These are phyloP conservation scores for Tubosaeta brunneosetosa DNA, from an alignment of 768 basidiomycete species.

Conservation along the genomic window DNA sequence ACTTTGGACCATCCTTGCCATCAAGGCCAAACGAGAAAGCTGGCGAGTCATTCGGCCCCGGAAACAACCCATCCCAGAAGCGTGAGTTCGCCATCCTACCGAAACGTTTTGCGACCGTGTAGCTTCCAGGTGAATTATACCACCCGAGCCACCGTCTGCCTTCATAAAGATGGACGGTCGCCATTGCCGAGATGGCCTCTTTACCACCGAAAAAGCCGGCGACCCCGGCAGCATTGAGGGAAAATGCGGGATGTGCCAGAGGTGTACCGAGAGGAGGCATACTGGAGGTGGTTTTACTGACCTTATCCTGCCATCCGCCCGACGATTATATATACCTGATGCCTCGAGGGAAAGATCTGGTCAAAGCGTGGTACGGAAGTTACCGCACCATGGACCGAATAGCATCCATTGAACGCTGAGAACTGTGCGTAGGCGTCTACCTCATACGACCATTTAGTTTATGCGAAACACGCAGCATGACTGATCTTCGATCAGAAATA, in stretches of 20 bases:
- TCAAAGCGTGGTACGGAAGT: background rate
- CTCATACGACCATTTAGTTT: background rate
- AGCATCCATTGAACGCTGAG: background rate
- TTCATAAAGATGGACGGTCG: slow-evolving; percentile 27
- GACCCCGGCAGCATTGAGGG: slow-evolving; percentile 29
- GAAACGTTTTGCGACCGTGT: slow-evolving; percentile 30
- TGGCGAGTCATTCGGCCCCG: slow-evolving; percentile 23
- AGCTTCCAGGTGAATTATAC: slow-evolving; percentile 35
- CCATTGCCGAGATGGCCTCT: slow-evolving; percentile 34
- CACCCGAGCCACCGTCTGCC: slow-evolving; percentile 33
- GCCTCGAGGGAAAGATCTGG: background rate
- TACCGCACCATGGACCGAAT: background rate
- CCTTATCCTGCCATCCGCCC: background rate
- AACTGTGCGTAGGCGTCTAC: background rate
- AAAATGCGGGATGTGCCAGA: slow-evolving; percentile 7
- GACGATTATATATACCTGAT: background rate
- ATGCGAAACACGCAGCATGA: background rate
- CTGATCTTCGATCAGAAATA: background rate
- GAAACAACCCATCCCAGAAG: slow-evolving; percentile 33
- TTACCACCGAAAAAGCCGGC: slow-evolving; percentile 36
- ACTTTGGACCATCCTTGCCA: slow-evolving; percentile 27
- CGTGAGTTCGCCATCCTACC: slow-evolving; percentile 28
- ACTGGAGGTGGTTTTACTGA: background rate
- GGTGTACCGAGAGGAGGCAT: slow-evolving; percentile 15
- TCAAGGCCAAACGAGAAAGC: slow-evolving; percentile 26